Conservation (phyloP, 2,329 filamentous ascomycete species). For the Zasmidium cellare region DNA sequence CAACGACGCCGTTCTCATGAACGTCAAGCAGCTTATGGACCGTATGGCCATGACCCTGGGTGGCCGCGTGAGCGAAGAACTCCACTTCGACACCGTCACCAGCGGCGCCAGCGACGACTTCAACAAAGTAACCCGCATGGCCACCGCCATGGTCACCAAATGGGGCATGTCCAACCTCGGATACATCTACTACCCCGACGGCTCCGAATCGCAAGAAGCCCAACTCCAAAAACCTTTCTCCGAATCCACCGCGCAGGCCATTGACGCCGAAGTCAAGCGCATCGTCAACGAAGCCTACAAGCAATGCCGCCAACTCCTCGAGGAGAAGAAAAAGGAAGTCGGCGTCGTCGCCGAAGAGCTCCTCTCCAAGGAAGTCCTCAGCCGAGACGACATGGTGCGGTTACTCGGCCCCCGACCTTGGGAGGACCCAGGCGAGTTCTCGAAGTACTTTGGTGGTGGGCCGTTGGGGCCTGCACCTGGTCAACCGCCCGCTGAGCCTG, state of each 20-base stretch:
- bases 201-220: slow-evolving; percentile 46
- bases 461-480: slow-evolving; percentile 17
- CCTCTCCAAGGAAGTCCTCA: slow-evolving; percentile 85
- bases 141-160: slow-evolving; percentile 97
- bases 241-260: slow-evolving; percentile 87
- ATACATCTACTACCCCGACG: slow-evolving; percentile 81
- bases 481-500: slow-evolving; percentile 13
- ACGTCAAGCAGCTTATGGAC: slow-evolving; percentile 92
- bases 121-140: slow-evolving; percentile 96
- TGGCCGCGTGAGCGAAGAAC: slow-evolving; percentile 89
- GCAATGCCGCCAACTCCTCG: slow-evolving; percentile 80
- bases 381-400: slow-evolving; percentile 87
- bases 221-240: slow-evolving; percentile 93
- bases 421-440: slow-evolving; percentile 82
- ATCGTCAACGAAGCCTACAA: slow-evolving; percentile 93
- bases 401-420: slow-evolving; percentile 83
- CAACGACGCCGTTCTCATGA: slow-evolving; percentile 94
- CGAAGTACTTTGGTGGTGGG: slow-evolving; percentile 76
- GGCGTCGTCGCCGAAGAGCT: slow-evolving; percentile 91
- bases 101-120: slow-evolving; percentile 96
- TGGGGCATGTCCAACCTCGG: slow-evolving; percentile 98
- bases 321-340: slow-evolving; percentile 83
- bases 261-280: slow-evolving; percentile 85
- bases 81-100: slow-evolving; percentile 96
- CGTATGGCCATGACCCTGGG: slow-evolving; percentile 99